These are phyloP conservation scores for Mycena floridula DNA, from an alignment of 768 basidiomycete genomes.

Conservation along the genomic window DNA sequence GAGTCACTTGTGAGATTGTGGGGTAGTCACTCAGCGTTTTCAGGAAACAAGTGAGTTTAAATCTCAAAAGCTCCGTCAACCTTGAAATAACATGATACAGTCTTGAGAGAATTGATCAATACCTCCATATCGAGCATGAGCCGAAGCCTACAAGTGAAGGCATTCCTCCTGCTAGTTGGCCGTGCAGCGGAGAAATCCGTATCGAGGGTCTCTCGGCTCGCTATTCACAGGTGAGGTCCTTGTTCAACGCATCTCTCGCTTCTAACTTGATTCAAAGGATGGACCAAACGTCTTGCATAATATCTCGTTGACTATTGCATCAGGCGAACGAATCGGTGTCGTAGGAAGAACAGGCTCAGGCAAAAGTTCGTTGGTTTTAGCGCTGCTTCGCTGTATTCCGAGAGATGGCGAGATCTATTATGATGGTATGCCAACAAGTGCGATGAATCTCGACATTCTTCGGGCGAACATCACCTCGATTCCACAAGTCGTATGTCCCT, in stretches of 20 bases:
- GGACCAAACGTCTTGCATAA: conserved; percentile 46
- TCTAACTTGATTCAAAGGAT: conserved; percentile 11
- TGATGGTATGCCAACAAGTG: conserved; percentile 43
- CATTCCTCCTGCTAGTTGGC: conserved; percentile 54
- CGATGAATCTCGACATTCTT: conserved; percentile 49
- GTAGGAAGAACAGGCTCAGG: conserved; percentile 42
- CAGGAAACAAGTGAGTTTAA: conserved; percentile 12
- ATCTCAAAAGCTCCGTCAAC: not conserved
- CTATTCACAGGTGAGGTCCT: conserved; percentile 35
- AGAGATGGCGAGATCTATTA: conserved; percentile 52
- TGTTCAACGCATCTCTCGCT: not conserved
- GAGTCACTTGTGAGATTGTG: too few relatives aligned
- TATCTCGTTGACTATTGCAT: conserved; percentile 42
- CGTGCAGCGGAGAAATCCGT: conserved; percentile 44
- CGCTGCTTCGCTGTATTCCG: conserved; percentile 51
- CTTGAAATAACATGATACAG: not conserved
- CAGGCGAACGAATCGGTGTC: conserved; percentile 51
- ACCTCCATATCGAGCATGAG: conserved; percentile 39
- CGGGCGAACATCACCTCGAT: conserved; percentile 57
- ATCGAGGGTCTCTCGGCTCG: conserved; percentile 48
- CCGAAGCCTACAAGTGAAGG: conserved; percentile 24
- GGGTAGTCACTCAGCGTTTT: conserved; percentile 14
- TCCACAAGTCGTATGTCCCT: conserved; percentile 34
- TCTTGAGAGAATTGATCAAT: conserved; percentile 17
- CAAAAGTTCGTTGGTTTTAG: conserved; percentile 51